Conservation (phyloP, 495 filamentous ascomycete genomes). For the Xylaria intraflava region DNA sequence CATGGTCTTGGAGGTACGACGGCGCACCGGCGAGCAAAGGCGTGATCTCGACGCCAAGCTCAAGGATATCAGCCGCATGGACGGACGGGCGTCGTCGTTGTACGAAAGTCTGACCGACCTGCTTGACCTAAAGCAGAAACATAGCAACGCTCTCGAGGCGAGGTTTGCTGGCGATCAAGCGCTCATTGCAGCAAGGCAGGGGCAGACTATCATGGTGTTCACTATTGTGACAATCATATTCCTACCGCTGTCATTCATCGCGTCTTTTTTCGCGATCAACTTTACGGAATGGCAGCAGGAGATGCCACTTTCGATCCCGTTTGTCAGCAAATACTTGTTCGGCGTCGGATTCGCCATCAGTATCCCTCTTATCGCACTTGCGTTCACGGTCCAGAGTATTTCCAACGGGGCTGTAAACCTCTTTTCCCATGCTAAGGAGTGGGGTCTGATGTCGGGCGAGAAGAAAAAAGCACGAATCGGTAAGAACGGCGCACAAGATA, state of each 20-base stretch:
- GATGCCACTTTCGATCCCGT: conserved; percentile 41
- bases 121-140: conserved; percentile 59
- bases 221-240: conserved; percentile 68
- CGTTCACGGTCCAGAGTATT: conserved; percentile 53
- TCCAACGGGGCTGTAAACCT: conserved; percentile 26
- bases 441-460: conserved; percentile 5
- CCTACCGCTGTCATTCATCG: conserved; percentile 61
- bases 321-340: conserved; percentile 59
- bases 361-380: conserved; percentile 54
- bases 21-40: conserved; percentile 53
- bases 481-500: background rate
- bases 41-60: conserved; percentile 54
- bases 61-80: conserved; percentile 63
- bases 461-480: background rate
- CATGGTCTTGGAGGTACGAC: conserved; percentile 47
- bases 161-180: conserved; percentile 63
- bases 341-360: conserved; percentile 62
- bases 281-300: conserved; percentile 44
- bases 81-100: conserved; percentile 58
- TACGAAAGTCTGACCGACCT: conserved; percentile 59
- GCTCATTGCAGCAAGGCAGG: conserved; percentile 56
- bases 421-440: background rate
- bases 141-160: conserved; percentile 65
- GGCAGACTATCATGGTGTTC: conserved; percentile 70
- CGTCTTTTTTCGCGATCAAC: conserved; percentile 61